These are phyloP conservation scores for Nigrospora oryzae DNA, from an alignment of 2,329 filamentous ascomycete genomes.

Conservation along the genomic window DNA sequence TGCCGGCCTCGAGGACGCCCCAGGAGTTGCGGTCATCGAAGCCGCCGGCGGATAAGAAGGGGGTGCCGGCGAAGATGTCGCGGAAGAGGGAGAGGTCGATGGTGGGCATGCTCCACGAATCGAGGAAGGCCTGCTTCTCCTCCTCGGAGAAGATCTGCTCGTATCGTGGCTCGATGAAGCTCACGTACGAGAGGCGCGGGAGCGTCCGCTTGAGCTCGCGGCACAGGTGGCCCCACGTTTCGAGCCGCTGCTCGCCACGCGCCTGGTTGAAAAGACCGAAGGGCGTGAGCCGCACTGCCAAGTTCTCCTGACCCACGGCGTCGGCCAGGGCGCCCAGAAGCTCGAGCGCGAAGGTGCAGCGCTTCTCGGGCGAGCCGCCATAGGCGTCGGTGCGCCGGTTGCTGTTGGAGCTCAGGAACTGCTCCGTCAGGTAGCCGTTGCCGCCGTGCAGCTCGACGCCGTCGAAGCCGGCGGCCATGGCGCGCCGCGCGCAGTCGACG, in stretches of 20 bases:
- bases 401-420: slow-evolving; percentile 13
- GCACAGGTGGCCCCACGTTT: slow-evolving; percentile 38
- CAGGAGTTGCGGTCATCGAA: slow-evolving; percentile 17
- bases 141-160: slow-evolving; percentile 29
- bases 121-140: slow-evolving; percentile 26
- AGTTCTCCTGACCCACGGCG: slow-evolving; percentile 18
- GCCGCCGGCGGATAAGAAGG: slow-evolving; percentile 14
- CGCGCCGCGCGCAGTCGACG: slow-evolving; percentile 11
- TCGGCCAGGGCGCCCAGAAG: slow-evolving; percentile 17
- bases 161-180: slow-evolving; percentile 38
- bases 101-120: slow-evolving; percentile 19
- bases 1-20: slow-evolving; percentile 12
- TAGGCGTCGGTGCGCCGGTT: slow-evolving; percentile 21
- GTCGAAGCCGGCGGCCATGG: slow-evolving; percentile 35
- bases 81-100: slow-evolving; percentile 17
- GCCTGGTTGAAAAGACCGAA: slow-evolving; percentile 37
- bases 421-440: slow-evolving; percentile 12
- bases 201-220: slow-evolving; percentile 23
- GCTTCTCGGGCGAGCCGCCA: slow-evolving; percentile 19
- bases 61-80: slow-evolving; percentile 16
- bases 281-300: slow-evolving; percentile 21
- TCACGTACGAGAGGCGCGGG: slow-evolving; percentile 32
- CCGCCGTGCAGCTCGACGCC: slow-evolving; percentile 29
- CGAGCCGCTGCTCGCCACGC: slow-evolving; percentile 32
- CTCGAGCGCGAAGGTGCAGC: slow-evolving; percentile 21